Base-by-base conservation (phyloP, 208 protist species). In the Zelonia costaricensis region DNA sequence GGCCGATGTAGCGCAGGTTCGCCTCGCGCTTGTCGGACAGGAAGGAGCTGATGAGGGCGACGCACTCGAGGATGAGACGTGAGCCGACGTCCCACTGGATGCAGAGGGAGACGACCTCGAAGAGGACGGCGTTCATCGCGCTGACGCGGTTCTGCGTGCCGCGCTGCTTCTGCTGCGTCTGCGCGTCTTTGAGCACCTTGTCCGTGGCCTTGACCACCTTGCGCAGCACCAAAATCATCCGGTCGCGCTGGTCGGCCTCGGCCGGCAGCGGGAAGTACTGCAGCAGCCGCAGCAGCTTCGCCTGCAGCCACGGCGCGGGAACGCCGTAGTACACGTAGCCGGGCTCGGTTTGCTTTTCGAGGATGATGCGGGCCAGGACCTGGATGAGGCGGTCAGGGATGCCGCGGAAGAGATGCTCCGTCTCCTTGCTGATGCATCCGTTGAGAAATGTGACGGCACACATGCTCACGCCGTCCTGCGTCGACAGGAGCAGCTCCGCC, bases 311-410 rank as follows among this genome's bases (percentile, higher is more conserved):
- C 38, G 99, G 99, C 18, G 94, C 87, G 15, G 98, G 86, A 38
- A 99, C 91, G 39, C 94, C 84, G 79, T 99, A 99, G 82, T 99
- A 99, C 6, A 99, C 77, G 85, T 99, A 99, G 25, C 98, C 97
- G 12, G 79, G 78, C 46, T 94, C 82, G 8, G 84, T 94, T 35
- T 91, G 76, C 57, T 94, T 93, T 56, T 84, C 80, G n/a, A 96
- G 51, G 53, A 97, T 93, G 62, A 97, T 90, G 58, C 69, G 76
- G 5, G 58, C 61, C 48, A 97, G 82, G 3, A 95, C 58, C 35
- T 92, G 72, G 56, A 99, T 95, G 39, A 95, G 80, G 44, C 82
- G 78, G 18, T 47, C 74, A 42, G 63, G 80, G 30, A 89, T 69
- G 3, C 27, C 93, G 53, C 27, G 68, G 64, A 82, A 88, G 31